Evolutionary conservation across 2,329 filamentous ascomycete species (phyloP), one percentile per base, ranked within the genome.

Genomic region (Sclerotinia glacialis): DNA sequence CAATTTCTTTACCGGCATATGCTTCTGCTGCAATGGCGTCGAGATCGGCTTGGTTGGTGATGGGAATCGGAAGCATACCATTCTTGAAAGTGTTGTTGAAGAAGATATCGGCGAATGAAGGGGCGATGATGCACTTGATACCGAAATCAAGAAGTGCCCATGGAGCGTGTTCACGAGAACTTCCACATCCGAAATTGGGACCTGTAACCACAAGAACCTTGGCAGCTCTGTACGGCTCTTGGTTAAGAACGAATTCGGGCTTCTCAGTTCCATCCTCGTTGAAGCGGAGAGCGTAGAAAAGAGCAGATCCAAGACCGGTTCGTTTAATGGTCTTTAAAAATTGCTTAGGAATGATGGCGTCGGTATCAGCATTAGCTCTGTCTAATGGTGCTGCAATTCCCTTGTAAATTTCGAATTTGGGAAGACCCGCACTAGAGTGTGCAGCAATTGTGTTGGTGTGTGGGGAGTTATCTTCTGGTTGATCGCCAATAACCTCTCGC

Each of bases 51-150:
- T 56, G n/a, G 53, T 67, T 67, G 60, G 84, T 81, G 76, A 98
- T 90, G 67, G 84, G 80, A 69, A 98, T 87, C 58, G 94, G 93
- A 70, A 98, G 83, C 95, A 98, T 98, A 81, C 94, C 94, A 82
- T 99, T 99, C 85, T 99, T 98, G 86, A 97, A 98, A n/a, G 91
- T 95, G 83, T 99, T 99, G 86, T 97, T 97, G 86, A 94, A 96
- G 87, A 97, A 97, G 79, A 99, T 99, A 76, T 96, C 92, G 67
- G 90, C 91, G 72, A 86, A 91, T n/a, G 90, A 93, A 1, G 92
- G 92, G 0, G 94, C 95, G 73, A 98, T 96, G 75, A 98, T 85
- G 78, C 90, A 94, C 77, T 90, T 92, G 81, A 99, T 97, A 72
- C 95, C 95, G 74, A 98, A 98, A 80, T 98, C 95, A 67, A 96